A percentile compares a stretch with the other conserved stretches of the same genome.
Evolutionary conservation across 768 basidiomycete species (phyloP).

Genomic region (Rhizopogon roseolus): DNA sequence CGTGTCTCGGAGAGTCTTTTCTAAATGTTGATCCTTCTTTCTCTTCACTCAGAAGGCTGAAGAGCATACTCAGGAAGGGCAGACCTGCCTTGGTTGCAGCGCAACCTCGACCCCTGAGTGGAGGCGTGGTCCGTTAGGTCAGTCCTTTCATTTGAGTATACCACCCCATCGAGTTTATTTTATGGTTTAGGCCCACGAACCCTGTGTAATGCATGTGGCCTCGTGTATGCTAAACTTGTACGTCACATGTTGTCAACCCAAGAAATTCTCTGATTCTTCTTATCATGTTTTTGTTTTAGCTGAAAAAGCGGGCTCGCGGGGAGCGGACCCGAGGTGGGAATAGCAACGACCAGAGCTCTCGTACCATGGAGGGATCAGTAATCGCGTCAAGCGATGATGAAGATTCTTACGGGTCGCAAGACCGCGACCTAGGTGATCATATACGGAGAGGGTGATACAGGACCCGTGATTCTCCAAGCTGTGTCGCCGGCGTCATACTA

Average conservation of each 20-base stretch:
- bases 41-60: slow-evolving; percentile 30
- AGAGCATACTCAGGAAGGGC: slow-evolving; percentile 49
- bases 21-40: slow-evolving; percentile 18
- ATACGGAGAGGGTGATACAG: slow-evolving; percentile 24
- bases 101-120: slow-evolving; percentile 88
- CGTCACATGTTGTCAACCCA: slow-evolving; percentile 28
- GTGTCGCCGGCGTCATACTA: slow-evolving; percentile 8
- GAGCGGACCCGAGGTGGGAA: slow-evolving; percentile 24
- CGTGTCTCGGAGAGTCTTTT: slow-evolving; percentile 19
- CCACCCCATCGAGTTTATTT: slow-evolving; percentile 19
- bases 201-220: slow-evolving; percentile 80
- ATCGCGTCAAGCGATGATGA: slow-evolving; percentile 27
- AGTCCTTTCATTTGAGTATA: slow-evolving; percentile 23
- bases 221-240: slow-evolving; percentile 85
- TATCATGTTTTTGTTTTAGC: slow-evolving; percentile 11
- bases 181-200: slow-evolving; percentile 64
- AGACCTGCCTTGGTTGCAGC: slow-evolving; percentile 75
- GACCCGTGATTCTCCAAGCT: slow-evolving; percentile 15
- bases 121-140: slow-evolving; percentile 80
- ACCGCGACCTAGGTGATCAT: slow-evolving; percentile 30
- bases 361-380: slow-evolving; percentile 22
- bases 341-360: slow-evolving; percentile 24
- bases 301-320: slow-evolving; percentile 31
- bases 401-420: slow-evolving; percentile 29
- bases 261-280: slow-evolving; percentile 18